Base-by-base conservation (phyloP, 495 filamentous ascomycete genomes). In the Achaetomiella virescens region DNA sequence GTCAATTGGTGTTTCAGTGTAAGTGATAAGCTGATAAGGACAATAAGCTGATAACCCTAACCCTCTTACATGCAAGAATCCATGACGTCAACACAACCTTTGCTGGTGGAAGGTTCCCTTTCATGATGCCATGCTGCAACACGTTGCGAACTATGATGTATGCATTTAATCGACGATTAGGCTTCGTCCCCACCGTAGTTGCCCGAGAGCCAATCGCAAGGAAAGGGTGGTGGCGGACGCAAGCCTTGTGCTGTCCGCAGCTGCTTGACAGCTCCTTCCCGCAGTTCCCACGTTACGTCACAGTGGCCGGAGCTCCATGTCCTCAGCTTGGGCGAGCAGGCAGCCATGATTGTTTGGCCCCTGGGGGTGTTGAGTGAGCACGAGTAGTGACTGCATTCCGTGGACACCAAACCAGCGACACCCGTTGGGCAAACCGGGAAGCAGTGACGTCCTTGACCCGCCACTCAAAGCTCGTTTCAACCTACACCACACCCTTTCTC, bases 381-480 rank as follows among this genome's bases (percentile, higher is more conserved):
- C n/a, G n/a, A n/a, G n/a, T n/a, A n/a, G n/a, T n/a, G n/a, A n/a
- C n/a, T n/a, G n/a, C n/a, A n/a, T n/a, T n/a, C n/a, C n/a, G 9
- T 31, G 27, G 27, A 31, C 27, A 31, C 5, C 45, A 55, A 48
- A 41, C 37, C 42, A 29, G 18, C 12, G 29, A 18, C 12, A 29
- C 15, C 45, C 20, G 20, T 52, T 40, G 33, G 49, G 22, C 48
- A 27, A 49, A 58, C 43, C 12, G 38, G 53, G 57, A 43, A 60
- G 43, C 38, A 63, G 60, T 67, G 65, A 67, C 65, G 65, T 67
- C 57, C 55, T 50, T 55, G 61, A 64, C 48, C 46, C 40, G 42
- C 44, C 52, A 60, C 53, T 21, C 40, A 27, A 21, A 25, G 18
- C 22, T 52, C 29, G 17, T 20, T n/a, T n/a, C 31, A 20, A 38